Evolutionary conservation across 2,329 filamentous ascomycete genomes (phyloP), one percentile per base, ranked within the genome.

Genomic region (Colletotrichum gigasporum): DNA sequence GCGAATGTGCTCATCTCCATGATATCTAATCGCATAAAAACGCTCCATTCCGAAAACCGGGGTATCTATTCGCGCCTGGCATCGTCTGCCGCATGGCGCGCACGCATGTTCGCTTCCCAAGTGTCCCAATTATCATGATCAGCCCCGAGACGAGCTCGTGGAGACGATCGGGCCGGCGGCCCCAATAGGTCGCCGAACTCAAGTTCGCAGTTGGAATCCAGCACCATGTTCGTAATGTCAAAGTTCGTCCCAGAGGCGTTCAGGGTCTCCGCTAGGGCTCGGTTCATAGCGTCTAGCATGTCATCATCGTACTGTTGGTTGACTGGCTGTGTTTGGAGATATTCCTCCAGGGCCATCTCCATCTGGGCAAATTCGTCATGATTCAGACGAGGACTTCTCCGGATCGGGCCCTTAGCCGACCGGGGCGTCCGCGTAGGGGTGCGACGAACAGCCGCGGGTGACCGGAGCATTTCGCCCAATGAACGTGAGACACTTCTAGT

Each of bases 401-500:
- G 56, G 20, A 65, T 42, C 7, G 35, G 56, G 22, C 42, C 50
- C 42, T 55, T 65, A 32, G 35, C 56, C 14, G 76, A 75, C 5
- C 78, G 76, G 2, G 82, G 73, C 20, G 79, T 83, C 67, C 78
- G 77, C 11, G 79, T 82, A 0, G 86, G 86, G 1, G 85, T 88
- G 35, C 74, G 78, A 30, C 85, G 82, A 9, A 81, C 68, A 30
- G 82, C 70, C 2, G 75, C 69, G 0, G 85, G 84, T 5, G 85
- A 86, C 37, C 75, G 72, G 16, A 79, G 71, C 2, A 79, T 78
- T 50, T 77, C 75, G 20, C 73, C 76, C 3, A 87, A 79, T 34
- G 86, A 87, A 62, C 81, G 81, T 10, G 86, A 87, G 12, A 88
- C 83, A 73, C 86, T 88, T 71, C 86, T 82, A 70, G 86, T 90